Percentiles rank a stretch among this genome's conserved stretches.
These are phyloP conservation scores for Penicillium olsonii DNA, from an alignment of 2,329 filamentous ascomycete genomes.

Conservation along the genomic window DNA sequence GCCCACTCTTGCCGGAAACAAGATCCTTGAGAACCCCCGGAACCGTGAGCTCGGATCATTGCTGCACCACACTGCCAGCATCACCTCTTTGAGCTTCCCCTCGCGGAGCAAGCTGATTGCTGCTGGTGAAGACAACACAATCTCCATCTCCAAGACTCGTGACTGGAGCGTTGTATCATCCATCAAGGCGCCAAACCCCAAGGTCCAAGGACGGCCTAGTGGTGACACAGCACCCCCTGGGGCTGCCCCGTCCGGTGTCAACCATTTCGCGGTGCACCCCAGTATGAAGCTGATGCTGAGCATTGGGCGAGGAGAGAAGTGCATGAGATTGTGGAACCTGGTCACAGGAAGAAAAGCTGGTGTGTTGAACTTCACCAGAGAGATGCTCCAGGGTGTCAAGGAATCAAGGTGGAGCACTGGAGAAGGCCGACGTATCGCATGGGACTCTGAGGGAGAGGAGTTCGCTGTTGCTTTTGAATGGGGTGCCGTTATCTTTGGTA, in stretches of 20 bases:
- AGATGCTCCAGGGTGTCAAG: slow-evolving; percentile 71
- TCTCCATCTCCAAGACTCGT: slow-evolving; percentile 80
- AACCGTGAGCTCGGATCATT: slow-evolving; percentile 88
- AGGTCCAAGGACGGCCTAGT: slow-evolving; percentile 75
- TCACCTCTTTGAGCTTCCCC: slow-evolving; percentile 80
- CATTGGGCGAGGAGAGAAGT: slow-evolving; percentile 84
- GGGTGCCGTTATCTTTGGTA: slow-evolving; percentile 80
- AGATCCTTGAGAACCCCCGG: slow-evolving; percentile 78
- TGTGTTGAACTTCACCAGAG: slow-evolving; percentile 78
- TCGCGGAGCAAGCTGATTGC: slow-evolving; percentile 84
- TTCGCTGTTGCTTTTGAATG: slow-evolving; percentile 89
- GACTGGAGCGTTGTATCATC: slow-evolving; percentile 87
- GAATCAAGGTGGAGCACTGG: slow-evolving; percentile 76
- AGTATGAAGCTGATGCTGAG: slow-evolving; percentile 96
- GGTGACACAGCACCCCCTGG: slow-evolving; percentile 86
- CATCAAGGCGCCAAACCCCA: slow-evolving; percentile 86
- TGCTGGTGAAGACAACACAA: slow-evolving; percentile 86
- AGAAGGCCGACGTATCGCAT: slow-evolving; percentile 79
- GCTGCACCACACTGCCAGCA: slow-evolving; percentile 79
- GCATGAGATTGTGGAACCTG: slow-evolving; percentile 93
- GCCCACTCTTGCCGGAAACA: slow-evolving; percentile 68
- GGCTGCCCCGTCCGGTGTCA: slow-evolving; percentile 81
- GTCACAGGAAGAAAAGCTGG: slow-evolving; percentile 95
- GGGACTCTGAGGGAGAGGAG: slow-evolving; percentile 75
- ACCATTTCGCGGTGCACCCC: slow-evolving; percentile 92